phyloP scores from a whole-genome alignment of 192 early-diverging fungal genomes.

The Glomus cerebriforme region DNA sequence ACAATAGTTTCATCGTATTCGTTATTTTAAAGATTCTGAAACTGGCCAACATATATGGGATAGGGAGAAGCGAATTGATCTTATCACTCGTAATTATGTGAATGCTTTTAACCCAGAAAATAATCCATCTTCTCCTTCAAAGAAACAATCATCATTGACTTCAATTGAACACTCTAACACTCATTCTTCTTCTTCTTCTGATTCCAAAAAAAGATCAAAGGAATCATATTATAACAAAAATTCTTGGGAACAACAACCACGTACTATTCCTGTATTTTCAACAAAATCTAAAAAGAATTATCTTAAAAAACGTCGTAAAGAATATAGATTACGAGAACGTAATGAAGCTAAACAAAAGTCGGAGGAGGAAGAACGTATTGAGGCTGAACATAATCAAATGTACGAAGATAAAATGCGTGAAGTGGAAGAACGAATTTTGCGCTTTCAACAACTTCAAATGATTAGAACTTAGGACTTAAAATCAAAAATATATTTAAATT shows the following conservation, averaged over 20 bases:
- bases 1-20: slow-evolving; percentile 26
- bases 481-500: too few relatives aligned
- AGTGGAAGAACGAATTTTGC: neutral
- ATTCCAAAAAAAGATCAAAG: too few relatives aligned
- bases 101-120: neutral
- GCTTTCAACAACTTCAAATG: too few relatives aligned
- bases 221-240: too few relatives aligned
- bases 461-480: too few relatives aligned
- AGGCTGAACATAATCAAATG: neutral
- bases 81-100: slow-evolving; percentile 11
- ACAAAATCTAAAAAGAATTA: slow-evolving; percentile 20
- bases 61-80: slow-evolving; percentile 21
- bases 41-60: slow-evolving; percentile 23
- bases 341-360: neutral
- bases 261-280: neutral
- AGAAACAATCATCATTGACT: neutral
- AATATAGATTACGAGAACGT: neutral
- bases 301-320: neutral
- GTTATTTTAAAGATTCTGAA: slow-evolving; percentile 23
- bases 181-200: neutral
- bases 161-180: neutral
- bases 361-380: slow-evolving; percentile 3
- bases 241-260: too few relatives aligned
- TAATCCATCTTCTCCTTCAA: neutral
- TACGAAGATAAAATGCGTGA: slow-evolving; percentile 19